A percentile compares a stretch with the other conserved stretches of the same genome.
phyloP scores from a whole-genome alignment of 148 eudicot species.

The Vaccinium myrtillus region DNA sequence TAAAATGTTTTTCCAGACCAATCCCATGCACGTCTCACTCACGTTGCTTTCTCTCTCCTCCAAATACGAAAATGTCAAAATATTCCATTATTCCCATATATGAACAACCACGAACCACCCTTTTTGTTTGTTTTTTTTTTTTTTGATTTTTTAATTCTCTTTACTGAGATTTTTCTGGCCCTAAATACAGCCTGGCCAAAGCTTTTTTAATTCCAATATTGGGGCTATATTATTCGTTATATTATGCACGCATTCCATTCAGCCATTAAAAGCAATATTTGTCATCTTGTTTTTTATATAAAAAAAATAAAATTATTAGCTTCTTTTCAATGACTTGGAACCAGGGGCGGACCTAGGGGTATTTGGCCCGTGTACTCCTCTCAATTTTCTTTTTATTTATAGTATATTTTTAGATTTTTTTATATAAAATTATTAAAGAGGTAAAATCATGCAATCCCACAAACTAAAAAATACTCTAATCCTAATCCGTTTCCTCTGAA shows the following conservation, averaged over 20 bases:
- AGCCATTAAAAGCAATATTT: background rate
- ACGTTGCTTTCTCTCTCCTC: conserved; percentile 24
- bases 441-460: no score
- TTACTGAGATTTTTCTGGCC: background rate
- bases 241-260: conserved; percentile 18
- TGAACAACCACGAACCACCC: background rate
- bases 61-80: conserved; percentile 20
- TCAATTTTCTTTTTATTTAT: no score
- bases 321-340: conserved; percentile 20
- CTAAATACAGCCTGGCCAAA: background rate
- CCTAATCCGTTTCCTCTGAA: no score
- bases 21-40: conserved; percentile 49
- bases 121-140: background rate
- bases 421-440: no score
- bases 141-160: no score
- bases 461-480: no score
- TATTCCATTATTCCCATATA: conserved; percentile 13
- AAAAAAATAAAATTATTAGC: background rate
- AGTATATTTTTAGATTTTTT: no score
- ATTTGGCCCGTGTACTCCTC: no score
- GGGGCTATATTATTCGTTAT: background rate
- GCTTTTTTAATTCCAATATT: background rate
- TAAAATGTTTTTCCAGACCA: background rate
- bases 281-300: background rate
- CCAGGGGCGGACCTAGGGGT: no score